Evolutionary conservation across 2,329 filamentous ascomycete species (phyloP), one percentile per base, ranked within the genome.

Genomic region (Diaporthe australafricana): DNA sequence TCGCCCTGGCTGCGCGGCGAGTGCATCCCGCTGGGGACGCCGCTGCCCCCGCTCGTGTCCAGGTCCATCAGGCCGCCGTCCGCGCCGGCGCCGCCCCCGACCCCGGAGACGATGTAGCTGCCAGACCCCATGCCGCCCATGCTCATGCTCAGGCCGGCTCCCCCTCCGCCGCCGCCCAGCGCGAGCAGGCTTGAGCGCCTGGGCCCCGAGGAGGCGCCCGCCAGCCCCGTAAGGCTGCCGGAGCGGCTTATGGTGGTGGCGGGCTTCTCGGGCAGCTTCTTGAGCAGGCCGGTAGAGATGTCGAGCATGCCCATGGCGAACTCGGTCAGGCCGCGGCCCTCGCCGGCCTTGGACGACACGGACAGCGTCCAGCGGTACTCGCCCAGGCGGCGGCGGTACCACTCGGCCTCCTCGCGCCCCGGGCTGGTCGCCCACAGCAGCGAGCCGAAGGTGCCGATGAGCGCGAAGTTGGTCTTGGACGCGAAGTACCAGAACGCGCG

Each of bases 321-420:
- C 73, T 89, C 87, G 0, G 90, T 92, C 68, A 92, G 78, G 1
- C 87, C 85, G 60, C 83, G 87, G 69, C 85, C 87, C 76, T 89
- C 88, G 2, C 88, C 87, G 0, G 93, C 91, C 80, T 94, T 94
- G 55, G 90, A 92, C 81, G 92, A 95, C 60, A 98, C 95, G 11
- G 92, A 93, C 70, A 98, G 86, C 12, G 96, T 98, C 96, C 96
- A 99, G 63, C 94, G 90, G 79, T 98, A 98, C 83, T 99, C 96
- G 72, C 91, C 92, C 27, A 98, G 83, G 1, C 96, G 87, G 16
- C 93, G 89, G 47, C 94, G 91, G 82, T 98, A 99, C 87, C 97
- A 98, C 40, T 96, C 94, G 0, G 94, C 94, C 81, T 98, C 96
- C 79, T 98, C 95, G 62, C 91, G 88, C 0, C 93, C 94, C 0